Evolutionary conservation across 2,329 filamentous ascomycete genomes (phyloP), one percentile per base, ranked within the genome.

Genomic region (Pseudophaeomoniella oleicola): DNA sequence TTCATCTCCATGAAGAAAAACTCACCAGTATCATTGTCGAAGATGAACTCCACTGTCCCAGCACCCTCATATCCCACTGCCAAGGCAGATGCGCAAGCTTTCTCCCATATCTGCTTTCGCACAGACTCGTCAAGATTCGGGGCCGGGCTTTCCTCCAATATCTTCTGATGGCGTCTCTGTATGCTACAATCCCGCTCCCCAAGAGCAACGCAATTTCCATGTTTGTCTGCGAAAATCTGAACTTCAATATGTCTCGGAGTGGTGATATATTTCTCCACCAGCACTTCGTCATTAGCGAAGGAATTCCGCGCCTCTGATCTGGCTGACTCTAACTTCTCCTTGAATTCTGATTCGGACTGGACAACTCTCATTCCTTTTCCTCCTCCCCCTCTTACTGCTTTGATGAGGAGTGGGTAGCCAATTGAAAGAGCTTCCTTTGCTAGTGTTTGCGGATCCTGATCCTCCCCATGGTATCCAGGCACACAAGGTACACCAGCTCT

Each of bases 401-500:
- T 79, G 33, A 79, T 64, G 5, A 79, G 62, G 2, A 78, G 74
- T 0, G 72, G 73, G 44, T 74, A 76, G 41, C 72, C 71, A 47
- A 81, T 78, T 44, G 81, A 75, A 47, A 72, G 72, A 5, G 90
- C 88, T 54, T 88, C 76, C 6, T 66, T 62, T 38, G 84, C 69
- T 17, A 81, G 62, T 41, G 69, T 65, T 5, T 59, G 54, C 1
- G 71, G 63, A 34, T 80, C 75, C 61, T 98, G 90, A 36, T 94
- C 83, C 1, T 68, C 51, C 13, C 90, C 90, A 55, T 96, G 90
- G 51, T 98, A 98, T 1, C 90, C 90, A 0, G 90, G 90, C 34
- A 98, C 90, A 51, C 90, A 96, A 3, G 87, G 87, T 3, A 98
- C 90, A 5, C 86, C 85, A n/a, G 90, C 88, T 3, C 76, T 75